These are phyloP conservation scores for Starmerella stigmatis DNA, from an alignment of 805 yeast genomes.

Conservation along the genomic window DNA sequence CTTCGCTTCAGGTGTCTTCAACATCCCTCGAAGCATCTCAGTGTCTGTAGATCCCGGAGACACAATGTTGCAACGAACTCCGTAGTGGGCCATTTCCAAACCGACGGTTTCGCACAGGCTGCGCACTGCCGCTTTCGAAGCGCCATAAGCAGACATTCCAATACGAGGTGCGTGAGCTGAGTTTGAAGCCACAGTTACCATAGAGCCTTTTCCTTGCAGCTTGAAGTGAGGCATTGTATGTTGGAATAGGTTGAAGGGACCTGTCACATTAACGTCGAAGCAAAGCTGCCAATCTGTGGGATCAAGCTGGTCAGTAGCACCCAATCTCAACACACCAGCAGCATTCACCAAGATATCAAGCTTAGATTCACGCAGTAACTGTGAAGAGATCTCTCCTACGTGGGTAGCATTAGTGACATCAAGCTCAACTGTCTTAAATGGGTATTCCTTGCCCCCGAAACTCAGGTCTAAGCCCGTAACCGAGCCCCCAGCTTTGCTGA, in stretches of 20 bases:
- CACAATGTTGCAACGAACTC: conserved; percentile 17
- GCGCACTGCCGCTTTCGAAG: conserved; percentile 15
- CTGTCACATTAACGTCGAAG: conserved; percentile 18
- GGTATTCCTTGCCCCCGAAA: conserved; percentile 5
- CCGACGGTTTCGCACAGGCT: conserved; percentile 15
- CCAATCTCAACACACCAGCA: conserved; percentile 12
- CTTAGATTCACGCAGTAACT: not conserved
- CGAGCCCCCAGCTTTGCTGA: conserved; percentile 10
- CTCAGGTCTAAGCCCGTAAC: conserved; percentile 14
- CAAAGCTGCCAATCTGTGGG: conserved; percentile 8
- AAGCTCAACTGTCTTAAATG: conserved; percentile 2
- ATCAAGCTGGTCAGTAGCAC: conserved; percentile 11
- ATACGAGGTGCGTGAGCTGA: conserved; percentile 18
- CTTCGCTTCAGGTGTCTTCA: conserved; percentile 5
- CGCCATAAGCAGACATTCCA: conserved; percentile 21
- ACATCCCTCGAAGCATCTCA: conserved; percentile 16
- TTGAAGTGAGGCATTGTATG: conserved; percentile 5
- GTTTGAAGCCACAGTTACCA: conserved; percentile 16
- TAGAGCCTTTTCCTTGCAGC: conserved; percentile 10
- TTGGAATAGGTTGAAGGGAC: conserved; percentile 14
- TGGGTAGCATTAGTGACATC: conserved; percentile 5
- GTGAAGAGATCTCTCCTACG: not conserved
- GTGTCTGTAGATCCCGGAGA: conserved; percentile 19
- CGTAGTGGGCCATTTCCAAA: conserved; percentile 14
- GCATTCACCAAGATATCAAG: conserved; percentile 17